Evolutionary conservation across 768 basidiomycete species (phyloP).

Genomic region (Daedalea quercina): DNA sequence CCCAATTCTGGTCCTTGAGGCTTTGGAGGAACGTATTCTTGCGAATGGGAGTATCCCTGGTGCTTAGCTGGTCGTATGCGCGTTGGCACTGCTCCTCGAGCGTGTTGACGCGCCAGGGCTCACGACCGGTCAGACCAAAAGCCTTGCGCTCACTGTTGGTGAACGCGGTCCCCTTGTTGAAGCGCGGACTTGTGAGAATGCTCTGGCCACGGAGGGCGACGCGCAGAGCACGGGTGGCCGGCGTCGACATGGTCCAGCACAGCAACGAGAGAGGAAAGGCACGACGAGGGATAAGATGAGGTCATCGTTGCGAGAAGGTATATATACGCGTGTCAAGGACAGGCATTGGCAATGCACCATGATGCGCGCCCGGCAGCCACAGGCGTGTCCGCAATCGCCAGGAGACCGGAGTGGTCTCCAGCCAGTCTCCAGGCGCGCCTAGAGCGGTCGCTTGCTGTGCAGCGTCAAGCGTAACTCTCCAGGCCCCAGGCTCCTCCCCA

Average conservation of each 20-base stretch:
- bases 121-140: constrained; percentile 48
- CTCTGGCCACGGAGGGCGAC: constrained; percentile 56
- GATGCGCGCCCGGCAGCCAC: not conserved
- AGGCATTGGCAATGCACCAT: not conserved
- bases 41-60: constrained; percentile 32
- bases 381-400: not conserved
- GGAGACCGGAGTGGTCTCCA: not conserved
- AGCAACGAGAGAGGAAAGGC: constrained; percentile 2
- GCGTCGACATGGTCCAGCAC: constrained; percentile 11
- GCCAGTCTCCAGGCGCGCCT: not conserved
- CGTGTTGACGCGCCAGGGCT: constrained; percentile 33
- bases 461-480: constrained; percentile 2
- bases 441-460: not conserved
- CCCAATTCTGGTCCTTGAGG: constrained; percentile 75
- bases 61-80: constrained; percentile 58
- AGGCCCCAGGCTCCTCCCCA: not conserved
- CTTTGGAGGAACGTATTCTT: constrained; percentile 78
- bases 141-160: constrained; percentile 55
- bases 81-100: constrained; percentile 73
- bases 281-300: not conserved
- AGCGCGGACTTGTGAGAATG: constrained; percentile 58
- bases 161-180: constrained; percentile 82
- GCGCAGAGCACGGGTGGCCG: constrained; percentile 21
- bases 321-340: constrained; percentile 3
- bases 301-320: constrained; percentile 3